Evolutionary conservation across 208 protist species (phyloP).

Genomic region (Trypanosoma avium): DNA sequence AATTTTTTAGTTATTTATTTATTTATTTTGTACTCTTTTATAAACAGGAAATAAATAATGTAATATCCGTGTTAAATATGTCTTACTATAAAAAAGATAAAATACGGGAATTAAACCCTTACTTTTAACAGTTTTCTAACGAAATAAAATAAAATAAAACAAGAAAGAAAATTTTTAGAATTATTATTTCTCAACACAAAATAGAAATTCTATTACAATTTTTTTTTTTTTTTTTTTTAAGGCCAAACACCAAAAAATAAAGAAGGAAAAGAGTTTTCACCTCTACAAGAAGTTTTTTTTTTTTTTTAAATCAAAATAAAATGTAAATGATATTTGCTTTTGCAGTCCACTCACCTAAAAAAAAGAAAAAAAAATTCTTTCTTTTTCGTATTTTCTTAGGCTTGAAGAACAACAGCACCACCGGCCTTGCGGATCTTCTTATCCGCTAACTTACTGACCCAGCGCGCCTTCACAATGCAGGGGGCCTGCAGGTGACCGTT

Average conservation of each 20-base stretch:
- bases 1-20: no score
- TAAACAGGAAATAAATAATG: no score
- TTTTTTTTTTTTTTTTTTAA: no score
- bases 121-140: no score
- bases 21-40: no score
- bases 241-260: slow-evolving; percentile 19
- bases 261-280: neutral
- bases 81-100: no score
- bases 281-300: neutral
- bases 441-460: slow-evolving; percentile 98
- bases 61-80: no score
- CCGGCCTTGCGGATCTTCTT: slow-evolving; percentile 99
- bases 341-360: neutral
- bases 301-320: neutral
- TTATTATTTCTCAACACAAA: no score
- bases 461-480: slow-evolving; percentile 99
- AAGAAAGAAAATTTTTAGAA: slow-evolving; percentile 27
- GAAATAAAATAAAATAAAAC: slow-evolving; percentile 27
- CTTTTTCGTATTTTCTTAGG: slow-evolving; percentile 64
- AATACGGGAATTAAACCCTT: no score
- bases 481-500: slow-evolving; percentile 98
- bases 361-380: slow-evolving; percentile 4
- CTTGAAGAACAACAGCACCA: slow-evolving; percentile 97
- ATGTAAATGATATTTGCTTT: no score
- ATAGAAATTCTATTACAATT: no score